Evolutionary conservation across 768 basidiomycete genomes (phyloP), one percentile per base, ranked within the genome.

Genomic region (Lactarius sanguifluus): DNA sequence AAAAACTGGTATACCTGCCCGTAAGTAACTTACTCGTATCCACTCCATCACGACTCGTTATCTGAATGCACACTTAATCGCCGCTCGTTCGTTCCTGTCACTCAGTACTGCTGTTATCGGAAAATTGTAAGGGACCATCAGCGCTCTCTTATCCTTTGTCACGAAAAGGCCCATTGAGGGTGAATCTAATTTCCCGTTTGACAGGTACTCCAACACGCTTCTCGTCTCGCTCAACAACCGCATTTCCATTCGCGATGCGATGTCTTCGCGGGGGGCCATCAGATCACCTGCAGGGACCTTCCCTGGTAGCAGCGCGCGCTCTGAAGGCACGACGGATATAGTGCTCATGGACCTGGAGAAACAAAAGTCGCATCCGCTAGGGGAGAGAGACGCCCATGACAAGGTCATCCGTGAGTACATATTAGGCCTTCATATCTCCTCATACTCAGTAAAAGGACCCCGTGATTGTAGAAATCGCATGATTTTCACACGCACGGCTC

Each of bases 171-270:
- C 47, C n/a, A 15, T 52, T 52, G 23, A 13, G 7, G 23, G 23
- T 13, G 1, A 25, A n/a, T 12, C 20, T 36, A 3, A 20, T 25
- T 58, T 40, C 13, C 9, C n/a, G 3, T 25, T 15, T 41, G 47
- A 54, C 38, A 66, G 65, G 13, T 71, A 69, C 59, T 69, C 73
- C 18, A 75, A 75, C 64, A 75, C 74, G 0, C 67, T 75, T 23
- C 72, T 75, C 34, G 71, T 73, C 45, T 56, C 71, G 3, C 67
- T 75, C 65, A 74, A 74, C 55, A 68, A 68, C 30, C 66, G 66
- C 20, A 41, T 67, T 32, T 54, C 66, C 20, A 41, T 67, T n/a
- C 66, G 66, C 3, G 59, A 60, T 5, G 5, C 47, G 18, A 25
- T 9, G 9, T 38, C n/a, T 12, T 20, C 45, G 25, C 23, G 34